Conservation (phyloP, 116 monocot genomes). For the Dioscorea cayenensis region DNA sequence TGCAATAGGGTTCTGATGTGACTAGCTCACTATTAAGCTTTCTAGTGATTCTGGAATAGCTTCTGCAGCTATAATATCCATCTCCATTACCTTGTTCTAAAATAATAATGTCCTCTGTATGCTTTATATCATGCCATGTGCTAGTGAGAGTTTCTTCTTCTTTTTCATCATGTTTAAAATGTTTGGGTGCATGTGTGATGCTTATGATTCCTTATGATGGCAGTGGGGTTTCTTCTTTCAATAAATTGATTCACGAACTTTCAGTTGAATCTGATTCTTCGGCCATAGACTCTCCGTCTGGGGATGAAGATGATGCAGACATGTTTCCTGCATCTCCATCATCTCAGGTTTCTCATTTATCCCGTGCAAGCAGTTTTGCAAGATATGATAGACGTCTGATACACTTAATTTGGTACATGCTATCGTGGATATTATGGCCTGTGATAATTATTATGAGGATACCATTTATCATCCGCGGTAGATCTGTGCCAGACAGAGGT, state of each 20-base stretch:
- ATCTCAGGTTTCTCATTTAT: slow-evolving; percentile 78
- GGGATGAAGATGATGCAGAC: slow-evolving; percentile 67
- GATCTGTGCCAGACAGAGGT: slow-evolving; percentile 21
- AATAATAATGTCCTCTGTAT: too few relatives aligned
- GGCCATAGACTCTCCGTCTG: slow-evolving; percentile 41
- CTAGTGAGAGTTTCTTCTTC: too few relatives aligned
- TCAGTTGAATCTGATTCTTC: slow-evolving; percentile 65
- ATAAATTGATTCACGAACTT: slow-evolving; percentile 87
- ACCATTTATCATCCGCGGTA: slow-evolving; percentile 38
- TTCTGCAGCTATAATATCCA: too few relatives aligned
- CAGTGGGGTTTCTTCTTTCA: slow-evolving; percentile 99
- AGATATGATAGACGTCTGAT: slow-evolving; percentile 45
- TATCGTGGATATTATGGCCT: slow-evolving; percentile 84
- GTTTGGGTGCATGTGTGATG: too few relatives aligned
- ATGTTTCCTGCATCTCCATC: slow-evolving; percentile 62
- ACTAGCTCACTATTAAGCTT: too few relatives aligned
- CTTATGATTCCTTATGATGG: slow-evolving; percentile 13
- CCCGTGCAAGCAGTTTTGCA: slow-evolving; percentile 55
- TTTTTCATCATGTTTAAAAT: too few relatives aligned
- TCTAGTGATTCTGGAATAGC: too few relatives aligned
- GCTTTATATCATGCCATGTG: too few relatives aligned
- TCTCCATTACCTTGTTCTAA: too few relatives aligned
- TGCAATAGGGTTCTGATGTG: too few relatives aligned
- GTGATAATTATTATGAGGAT: slow-evolving; percentile 41
- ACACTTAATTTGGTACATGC: slow-evolving; percentile 28